Conservation (phyloP, 73 alveolate species). For the Blepharisma japonicum region DNA sequence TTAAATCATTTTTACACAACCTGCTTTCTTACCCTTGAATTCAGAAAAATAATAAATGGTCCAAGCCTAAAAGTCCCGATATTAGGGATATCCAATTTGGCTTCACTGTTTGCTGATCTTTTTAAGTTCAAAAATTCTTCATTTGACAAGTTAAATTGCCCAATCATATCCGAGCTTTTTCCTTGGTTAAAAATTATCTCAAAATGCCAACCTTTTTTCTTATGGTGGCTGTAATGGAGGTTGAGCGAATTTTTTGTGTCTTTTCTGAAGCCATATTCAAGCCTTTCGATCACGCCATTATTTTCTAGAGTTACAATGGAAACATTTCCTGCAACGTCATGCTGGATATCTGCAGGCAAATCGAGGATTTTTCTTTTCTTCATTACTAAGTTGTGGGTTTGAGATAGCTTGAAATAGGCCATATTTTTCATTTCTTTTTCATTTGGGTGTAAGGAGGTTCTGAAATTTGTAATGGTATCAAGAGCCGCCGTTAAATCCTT, state of each 20-base stretch:
- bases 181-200: conserved; percentile 11
- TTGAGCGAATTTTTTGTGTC: not conserved
- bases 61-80: conserved; percentile 22
- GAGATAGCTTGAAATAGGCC: not conserved
- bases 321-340: not conserved
- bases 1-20: not conserved
- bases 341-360: conserved; percentile 11
- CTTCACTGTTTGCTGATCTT: conserved; percentile 10
- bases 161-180: not conserved
- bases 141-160: not conserved
- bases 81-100: not conserved
- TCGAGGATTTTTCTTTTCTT: not conserved
- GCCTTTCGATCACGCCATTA: not conserved
- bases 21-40: conserved; percentile 18
- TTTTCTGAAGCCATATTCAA: not conserved
- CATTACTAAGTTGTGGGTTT: not conserved
- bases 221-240: not conserved
- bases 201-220: not conserved
- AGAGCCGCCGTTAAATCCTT: not conserved
- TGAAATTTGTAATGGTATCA: not conserved
- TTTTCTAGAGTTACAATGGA: not conserved
- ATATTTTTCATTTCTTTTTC: conserved; percentile 24
- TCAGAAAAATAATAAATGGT: not conserved
- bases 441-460: not conserved
- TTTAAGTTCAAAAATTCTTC: conserved; percentile 6